These are phyloP conservation scores for Sphaceloma murrayae DNA, from an alignment of 2,329 filamentous ascomycete species.

Conservation along the genomic window DNA sequence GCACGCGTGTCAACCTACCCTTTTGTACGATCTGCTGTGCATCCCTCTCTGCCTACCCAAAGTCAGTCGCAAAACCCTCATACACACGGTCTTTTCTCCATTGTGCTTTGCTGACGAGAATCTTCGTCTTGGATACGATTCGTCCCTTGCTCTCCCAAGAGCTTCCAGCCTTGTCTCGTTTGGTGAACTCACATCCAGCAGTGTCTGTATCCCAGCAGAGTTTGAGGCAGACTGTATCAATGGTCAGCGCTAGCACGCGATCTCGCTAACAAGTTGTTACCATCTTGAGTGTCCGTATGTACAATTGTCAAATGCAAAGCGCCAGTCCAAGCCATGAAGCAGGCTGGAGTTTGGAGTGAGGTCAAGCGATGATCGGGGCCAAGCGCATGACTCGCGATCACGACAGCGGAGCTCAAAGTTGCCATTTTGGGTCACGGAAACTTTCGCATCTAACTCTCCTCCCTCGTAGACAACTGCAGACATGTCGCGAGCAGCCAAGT, in stretches of 20 bases:
- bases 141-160: not conserved
- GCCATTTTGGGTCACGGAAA: not conserved
- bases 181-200: constrained; percentile 73
- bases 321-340: not conserved
- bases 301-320: not conserved
- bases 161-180: not conserved
- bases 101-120: no score
- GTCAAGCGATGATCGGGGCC: constrained; percentile 12
- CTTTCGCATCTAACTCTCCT: not conserved
- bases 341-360: constrained; percentile 15
- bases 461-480: constrained; percentile 7
- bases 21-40: constrained; percentile 98
- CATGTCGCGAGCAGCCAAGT: constrained; percentile 87
- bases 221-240: constrained; percentile 79
- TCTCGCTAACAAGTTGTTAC: constrained; percentile 20
- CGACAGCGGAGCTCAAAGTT: constrained; percentile 6
- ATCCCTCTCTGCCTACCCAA: constrained; percentile 82
- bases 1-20: no score
- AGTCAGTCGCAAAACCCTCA: constrained; percentile 19
- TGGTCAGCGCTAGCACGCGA: constrained; percentile 27
- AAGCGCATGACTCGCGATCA: constrained; percentile 2
- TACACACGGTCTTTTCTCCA: no score
- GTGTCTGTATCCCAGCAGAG: constrained; percentile 94
- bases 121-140: no score
- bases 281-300: constrained; percentile 21